Evolutionary conservation across 176 grass and related monocot species (phyloP).

Genomic region (Stipa capillata): DNA sequence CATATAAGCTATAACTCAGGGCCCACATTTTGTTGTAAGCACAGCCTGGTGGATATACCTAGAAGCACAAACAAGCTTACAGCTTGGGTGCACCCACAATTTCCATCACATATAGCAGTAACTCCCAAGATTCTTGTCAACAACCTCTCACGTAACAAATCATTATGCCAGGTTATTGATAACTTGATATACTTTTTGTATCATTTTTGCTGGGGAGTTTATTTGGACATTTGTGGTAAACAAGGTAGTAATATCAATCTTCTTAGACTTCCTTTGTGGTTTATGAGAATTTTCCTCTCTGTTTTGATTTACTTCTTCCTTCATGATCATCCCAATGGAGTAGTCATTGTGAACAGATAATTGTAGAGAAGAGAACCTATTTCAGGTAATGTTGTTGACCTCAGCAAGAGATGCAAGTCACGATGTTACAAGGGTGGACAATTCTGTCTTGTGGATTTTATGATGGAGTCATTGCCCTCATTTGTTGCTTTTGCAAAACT

Average conservation of each 20-base stretch:
- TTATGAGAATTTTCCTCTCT: background rate
- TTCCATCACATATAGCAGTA: background rate
- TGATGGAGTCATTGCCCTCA: background rate
- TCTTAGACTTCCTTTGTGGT: too few relatives aligned
- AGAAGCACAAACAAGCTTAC: conserved; percentile 2
- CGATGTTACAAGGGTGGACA: background rate
- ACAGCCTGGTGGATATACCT: background rate
- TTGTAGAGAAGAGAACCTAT: background rate
- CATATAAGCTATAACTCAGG: conserved; percentile 1
- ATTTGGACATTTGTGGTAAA: too few relatives aligned
- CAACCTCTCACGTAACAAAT: background rate
- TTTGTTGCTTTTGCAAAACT: background rate
- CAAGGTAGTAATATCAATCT: too few relatives aligned
- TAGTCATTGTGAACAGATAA: background rate
- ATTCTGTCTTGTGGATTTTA: background rate
- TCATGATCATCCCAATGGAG: background rate
- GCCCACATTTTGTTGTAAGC: background rate
- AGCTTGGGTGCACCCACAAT: background rate
- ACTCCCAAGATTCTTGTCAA: background rate
- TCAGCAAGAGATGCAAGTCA: background rate
- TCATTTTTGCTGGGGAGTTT: too few relatives aligned
- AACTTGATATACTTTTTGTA: too few relatives aligned
- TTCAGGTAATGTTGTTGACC: background rate
- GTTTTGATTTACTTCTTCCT: background rate
- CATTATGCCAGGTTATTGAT: too few relatives aligned